A percentile compares a stretch with the other conserved stretches of the same genome.
phyloP scores from a whole-genome alignment of 306 rosid genomes.

The Trifolium fragiferum region DNA sequence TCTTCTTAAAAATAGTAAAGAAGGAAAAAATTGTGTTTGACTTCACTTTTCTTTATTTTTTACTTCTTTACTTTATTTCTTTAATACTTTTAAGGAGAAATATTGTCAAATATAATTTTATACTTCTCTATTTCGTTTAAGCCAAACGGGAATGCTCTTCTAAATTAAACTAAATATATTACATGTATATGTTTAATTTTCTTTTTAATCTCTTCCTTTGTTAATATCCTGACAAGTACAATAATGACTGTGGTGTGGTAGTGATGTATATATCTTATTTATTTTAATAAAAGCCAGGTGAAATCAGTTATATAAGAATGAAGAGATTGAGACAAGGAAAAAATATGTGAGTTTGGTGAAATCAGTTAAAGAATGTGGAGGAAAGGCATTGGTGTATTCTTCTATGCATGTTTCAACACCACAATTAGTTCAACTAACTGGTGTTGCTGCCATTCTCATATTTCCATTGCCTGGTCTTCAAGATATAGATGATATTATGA shows the following conservation, averaged over 20 bases:
- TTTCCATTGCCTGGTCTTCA: constrained; percentile 53
- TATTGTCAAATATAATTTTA: no score
- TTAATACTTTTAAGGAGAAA: no score
- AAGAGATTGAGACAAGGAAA: constrained; percentile 32
- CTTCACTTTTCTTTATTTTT: no score
- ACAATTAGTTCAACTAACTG: constrained; percentile 28
- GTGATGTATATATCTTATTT: no score
- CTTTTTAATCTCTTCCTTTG: no score
- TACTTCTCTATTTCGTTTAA: no score
- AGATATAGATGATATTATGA: background rate
- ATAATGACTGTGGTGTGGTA: no score
- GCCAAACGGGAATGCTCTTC: no score
- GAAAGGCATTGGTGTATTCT: constrained; percentile 48
- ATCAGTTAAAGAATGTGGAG: constrained; percentile 45
- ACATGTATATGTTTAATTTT: constrained; percentile 35
- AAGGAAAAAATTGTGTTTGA: no score
- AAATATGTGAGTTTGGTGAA: constrained; percentile 34
- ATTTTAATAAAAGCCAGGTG: no score
- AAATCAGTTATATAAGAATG: constrained; percentile 42
- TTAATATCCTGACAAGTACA: background rate
- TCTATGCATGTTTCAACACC: constrained; percentile 46
- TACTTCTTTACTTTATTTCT: no score
- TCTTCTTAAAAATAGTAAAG: no score
- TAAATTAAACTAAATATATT: background rate
- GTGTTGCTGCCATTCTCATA: constrained; percentile 52